A percentile compares a stretch with the other conserved stretches of the same genome.
These are phyloP conservation scores for Beauveria varroae DNA, from an alignment of 2,329 filamentous ascomycete species.

Conservation along the genomic window DNA sequence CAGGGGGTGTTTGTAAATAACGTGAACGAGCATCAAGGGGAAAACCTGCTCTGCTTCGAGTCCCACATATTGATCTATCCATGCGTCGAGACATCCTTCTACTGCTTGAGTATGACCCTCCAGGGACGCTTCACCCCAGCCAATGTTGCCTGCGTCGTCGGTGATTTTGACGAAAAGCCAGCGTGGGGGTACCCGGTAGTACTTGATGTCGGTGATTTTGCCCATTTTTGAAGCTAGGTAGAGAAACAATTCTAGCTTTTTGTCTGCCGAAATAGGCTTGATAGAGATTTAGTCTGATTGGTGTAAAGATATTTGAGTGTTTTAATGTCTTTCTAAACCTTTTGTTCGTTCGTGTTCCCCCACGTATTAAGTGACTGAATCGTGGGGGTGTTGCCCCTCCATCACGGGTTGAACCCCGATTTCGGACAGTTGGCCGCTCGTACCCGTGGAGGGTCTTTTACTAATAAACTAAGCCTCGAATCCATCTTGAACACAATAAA, in stretches of 20 bases:
- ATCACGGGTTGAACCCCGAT: neutral
- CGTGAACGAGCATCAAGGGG: no score
- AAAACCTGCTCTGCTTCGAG: conserved; percentile 59
- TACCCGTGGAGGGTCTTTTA: neutral
- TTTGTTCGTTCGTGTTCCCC: no score
- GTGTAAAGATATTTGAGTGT: no score
- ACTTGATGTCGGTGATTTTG: conserved; percentile 46
- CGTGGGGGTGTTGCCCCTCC: neutral
- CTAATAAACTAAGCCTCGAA: neutral
- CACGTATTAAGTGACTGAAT: no score
- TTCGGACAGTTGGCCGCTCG: neutral
- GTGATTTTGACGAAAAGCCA: conserved; percentile 75
- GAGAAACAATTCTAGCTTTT: no score
- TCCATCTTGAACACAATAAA: neutral
- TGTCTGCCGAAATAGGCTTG: no score
- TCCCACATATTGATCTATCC: conserved; percentile 53
- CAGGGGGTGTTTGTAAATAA: no score
- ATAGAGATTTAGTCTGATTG: no score
- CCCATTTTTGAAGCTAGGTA: no score
- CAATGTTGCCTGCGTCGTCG: conserved; percentile 54
- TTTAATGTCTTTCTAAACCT: no score
- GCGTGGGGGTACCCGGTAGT: conserved; percentile 66
- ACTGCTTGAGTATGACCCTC: conserved; percentile 69
- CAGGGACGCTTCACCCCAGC: conserved; percentile 69
- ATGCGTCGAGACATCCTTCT: conserved; percentile 64